Conservation (phyloP, 1,139 yeast species). For the Hansenula sp. region DNA sequence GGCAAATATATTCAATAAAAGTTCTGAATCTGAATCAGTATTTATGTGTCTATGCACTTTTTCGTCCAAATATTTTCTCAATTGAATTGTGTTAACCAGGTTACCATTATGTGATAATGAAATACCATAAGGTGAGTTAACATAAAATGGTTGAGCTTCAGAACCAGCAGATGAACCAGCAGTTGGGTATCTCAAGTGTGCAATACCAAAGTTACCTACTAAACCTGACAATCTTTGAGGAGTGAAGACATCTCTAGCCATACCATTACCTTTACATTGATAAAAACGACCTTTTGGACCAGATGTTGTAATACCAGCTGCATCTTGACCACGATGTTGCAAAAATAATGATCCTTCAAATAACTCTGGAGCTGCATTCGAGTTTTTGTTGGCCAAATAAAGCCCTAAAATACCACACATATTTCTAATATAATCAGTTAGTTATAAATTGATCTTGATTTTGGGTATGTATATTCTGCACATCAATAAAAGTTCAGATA, state of each 20-base stretch:
- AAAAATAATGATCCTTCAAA: conserved; percentile 91
- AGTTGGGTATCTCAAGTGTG: conserved; percentile 94
- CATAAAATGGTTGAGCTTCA: conserved; percentile 98
- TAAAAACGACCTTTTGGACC: conserved; percentile 90
- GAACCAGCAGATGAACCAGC: conserved; percentile 97
- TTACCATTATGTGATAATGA: conserved; percentile 92
- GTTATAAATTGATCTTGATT: too few species aligned
- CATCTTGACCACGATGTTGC: conserved; percentile 99
- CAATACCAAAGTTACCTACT: conserved; percentile 92
- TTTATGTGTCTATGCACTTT: conserved; percentile 95
- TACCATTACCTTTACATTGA: conserved; percentile 98
- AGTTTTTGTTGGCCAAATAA: conserved; percentile 70
- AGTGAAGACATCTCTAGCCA: conserved; percentile 97
- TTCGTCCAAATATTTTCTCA: conserved; percentile 80
- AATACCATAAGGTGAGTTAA: conserved; percentile 94
- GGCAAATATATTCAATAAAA: conserved; percentile 84
- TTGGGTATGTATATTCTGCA: background rate
- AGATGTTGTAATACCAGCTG: conserved; percentile 98
- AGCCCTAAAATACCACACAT: conserved; percentile 98
- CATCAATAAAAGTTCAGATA: conserved; percentile 20
- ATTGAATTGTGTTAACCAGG: conserved; percentile 77
- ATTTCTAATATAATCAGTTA: background rate
- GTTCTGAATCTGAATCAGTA: conserved; percentile 94
- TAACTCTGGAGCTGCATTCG: conserved; percentile 80
- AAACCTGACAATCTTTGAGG: conserved; percentile 72